phyloP scores from a whole-genome alignment of 2,329 filamentous ascomycete species.

The Paecilomyces sp. region DNA sequence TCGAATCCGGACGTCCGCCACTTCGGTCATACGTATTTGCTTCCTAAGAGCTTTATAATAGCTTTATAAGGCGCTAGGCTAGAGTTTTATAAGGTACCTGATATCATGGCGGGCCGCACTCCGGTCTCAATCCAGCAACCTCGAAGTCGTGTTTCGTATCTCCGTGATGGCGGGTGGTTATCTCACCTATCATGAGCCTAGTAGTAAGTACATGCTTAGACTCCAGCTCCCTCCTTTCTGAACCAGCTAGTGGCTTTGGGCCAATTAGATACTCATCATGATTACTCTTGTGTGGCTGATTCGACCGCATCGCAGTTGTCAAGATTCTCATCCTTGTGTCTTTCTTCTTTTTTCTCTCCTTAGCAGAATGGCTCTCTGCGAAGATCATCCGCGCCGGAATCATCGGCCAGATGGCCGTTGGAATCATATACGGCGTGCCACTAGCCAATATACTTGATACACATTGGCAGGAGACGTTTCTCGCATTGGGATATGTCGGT shows the following conservation, averaged over 20 bases:
- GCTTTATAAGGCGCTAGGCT: too few species aligned
- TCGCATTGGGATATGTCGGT: slow-evolving; percentile 42
- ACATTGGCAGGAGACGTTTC: slow-evolving; percentile 41
- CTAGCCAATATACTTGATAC: slow-evolving; percentile 38
- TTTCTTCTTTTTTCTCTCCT: slow-evolving; percentile 38
- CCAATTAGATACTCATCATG: too few species aligned
- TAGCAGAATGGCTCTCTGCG: slow-evolving; percentile 36
- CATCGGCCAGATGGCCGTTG: slow-evolving; percentile 42
- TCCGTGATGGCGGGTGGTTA: background rate
- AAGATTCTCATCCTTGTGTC: slow-evolving; percentile 37
- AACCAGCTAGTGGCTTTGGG: too few species aligned
- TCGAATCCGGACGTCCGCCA: too few species aligned
- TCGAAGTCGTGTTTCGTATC: too few species aligned
- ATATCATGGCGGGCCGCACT: too few species aligned
- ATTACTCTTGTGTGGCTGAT: background rate
- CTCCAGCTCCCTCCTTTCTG: too few species aligned
- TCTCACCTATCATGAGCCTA: background rate
- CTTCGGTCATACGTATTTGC: too few species aligned
- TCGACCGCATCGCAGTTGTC: slow-evolving; percentile 18
- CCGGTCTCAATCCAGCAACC: too few species aligned
- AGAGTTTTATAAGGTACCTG: too few species aligned
- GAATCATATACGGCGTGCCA: slow-evolving; percentile 41
- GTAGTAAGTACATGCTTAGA: background rate
- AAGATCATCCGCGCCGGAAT: slow-evolving; percentile 39
- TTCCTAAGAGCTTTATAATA: too few species aligned